Evolutionary conservation across 2,329 filamentous ascomycete genomes (phyloP).

Genomic region (Byssochlamys sp.): DNA sequence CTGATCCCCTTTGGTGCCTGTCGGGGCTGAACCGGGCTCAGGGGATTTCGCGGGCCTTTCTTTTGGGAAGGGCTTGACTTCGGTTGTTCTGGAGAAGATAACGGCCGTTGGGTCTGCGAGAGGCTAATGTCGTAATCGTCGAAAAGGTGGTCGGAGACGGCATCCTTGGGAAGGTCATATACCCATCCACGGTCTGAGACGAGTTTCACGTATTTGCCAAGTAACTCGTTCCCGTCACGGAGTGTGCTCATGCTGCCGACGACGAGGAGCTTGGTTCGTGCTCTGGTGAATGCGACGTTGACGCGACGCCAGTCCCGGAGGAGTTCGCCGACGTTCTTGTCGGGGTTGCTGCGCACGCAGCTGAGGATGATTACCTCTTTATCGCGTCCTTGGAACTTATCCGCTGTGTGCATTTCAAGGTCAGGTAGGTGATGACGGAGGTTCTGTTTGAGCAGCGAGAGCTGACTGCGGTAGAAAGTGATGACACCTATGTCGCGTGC

Average conservation of each 20-base stretch:
- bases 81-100: conserved; percentile 21
- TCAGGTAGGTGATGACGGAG: conserved; percentile 51
- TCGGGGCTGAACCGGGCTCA: conserved; percentile 24
- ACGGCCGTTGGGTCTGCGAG: conserved; percentile 15
- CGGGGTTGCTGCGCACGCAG: conserved; percentile 78
- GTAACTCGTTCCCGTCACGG: conserved; percentile 57
- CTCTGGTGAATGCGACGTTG: conserved; percentile 90
- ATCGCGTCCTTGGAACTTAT: conserved; percentile 92
- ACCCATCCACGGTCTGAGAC: conserved; percentile 75
- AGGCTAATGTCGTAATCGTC: conserved; percentile 33
- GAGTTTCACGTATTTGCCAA: conserved; percentile 63
- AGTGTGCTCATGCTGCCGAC: conserved; percentile 74
- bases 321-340: conserved; percentile 74
- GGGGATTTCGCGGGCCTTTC: conserved; percentile 15
- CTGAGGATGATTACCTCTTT: conserved; percentile 85
- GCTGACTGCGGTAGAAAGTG: conserved; percentile 89
- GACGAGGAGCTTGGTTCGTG: conserved; percentile 82
- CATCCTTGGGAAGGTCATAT: conserved; percentile 58
- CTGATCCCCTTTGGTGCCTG: conserved; percentile 28
- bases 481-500: conserved; percentile 79
- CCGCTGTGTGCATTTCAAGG: conserved; percentile 92
- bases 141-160: conserved; percentile 59
- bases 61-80: conserved; percentile 20
- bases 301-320: conserved; percentile 85
- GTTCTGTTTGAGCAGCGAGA: conserved; percentile 67